Evolutionary conservation across 768 basidiomycete genomes (phyloP).

Genomic region (Tylopilus cervinicoccineus): DNA sequence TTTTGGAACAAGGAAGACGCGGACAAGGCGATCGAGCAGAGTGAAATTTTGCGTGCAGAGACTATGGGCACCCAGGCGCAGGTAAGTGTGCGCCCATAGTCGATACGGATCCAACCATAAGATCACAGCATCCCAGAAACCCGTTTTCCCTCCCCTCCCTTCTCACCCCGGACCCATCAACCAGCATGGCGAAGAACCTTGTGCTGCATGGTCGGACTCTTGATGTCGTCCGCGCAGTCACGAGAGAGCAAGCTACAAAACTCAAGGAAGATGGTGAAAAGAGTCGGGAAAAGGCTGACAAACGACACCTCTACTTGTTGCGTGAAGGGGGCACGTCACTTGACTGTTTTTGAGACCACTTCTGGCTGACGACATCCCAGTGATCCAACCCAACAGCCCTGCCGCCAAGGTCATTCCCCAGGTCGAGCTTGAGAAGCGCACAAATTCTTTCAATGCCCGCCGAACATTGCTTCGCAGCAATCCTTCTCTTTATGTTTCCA

Average conservation of each 20-base stretch:
- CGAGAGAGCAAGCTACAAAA: constrained; percentile 81
- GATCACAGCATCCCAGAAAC: constrained; percentile 60
- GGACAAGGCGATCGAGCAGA: constrained; percentile 77
- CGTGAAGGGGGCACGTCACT: constrained; percentile 79
- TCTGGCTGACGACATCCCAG: constrained; percentile 37
- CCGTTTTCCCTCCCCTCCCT: constrained; percentile 87
- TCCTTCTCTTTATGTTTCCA: constrained; percentile 91
- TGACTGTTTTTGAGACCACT: neutral
- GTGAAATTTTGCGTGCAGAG: constrained; percentile 65
- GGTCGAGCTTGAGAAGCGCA: constrained; percentile 82
- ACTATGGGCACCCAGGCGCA: constrained; percentile 44
- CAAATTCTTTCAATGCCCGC: constrained; percentile 81
- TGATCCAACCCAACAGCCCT: constrained; percentile 85
- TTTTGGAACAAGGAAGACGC: constrained; percentile 95
- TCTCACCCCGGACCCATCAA: constrained; percentile 90
- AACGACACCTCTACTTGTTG: constrained; percentile 92
- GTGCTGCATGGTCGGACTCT: constrained; percentile 92
- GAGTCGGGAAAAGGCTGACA: constrained; percentile 84
- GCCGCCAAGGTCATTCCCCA: constrained; percentile 67
- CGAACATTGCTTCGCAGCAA: constrained; percentile 81
- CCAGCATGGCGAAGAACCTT: constrained; percentile 72
- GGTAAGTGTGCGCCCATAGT: constrained; percentile 25
- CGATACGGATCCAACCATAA: neutral
- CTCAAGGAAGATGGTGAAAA: constrained; percentile 87
- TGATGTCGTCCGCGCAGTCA: constrained; percentile 87